A percentile compares a stretch with the other conserved stretches of the same genome.
Conservation (phyloP, 2,329 filamentous ascomycete species). For the Thelonectria blattea region DNA sequence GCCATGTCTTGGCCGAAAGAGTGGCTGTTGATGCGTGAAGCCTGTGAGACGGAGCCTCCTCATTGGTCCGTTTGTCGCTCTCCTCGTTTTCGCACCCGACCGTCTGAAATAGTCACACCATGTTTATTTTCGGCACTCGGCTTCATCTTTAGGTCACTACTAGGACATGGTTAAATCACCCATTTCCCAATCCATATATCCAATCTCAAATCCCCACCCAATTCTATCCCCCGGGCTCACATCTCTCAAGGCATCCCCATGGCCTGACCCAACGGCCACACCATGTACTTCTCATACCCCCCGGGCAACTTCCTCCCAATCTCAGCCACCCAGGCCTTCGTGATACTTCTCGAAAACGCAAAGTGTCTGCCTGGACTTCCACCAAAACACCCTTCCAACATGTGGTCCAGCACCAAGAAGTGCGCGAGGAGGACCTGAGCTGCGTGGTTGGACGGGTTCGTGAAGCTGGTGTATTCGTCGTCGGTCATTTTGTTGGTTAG, state of each 20-base stretch:
- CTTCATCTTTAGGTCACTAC: not conserved
- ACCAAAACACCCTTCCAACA: not conserved
- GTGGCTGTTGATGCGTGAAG: not conserved
- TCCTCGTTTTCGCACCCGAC: not conserved
- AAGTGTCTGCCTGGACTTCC: slow-evolving; percentile 3
- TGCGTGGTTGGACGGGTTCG: slow-evolving; percentile 3
- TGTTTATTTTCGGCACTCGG: not conserved
- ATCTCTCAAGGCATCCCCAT: no score
- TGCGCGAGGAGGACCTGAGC: slow-evolving; percentile 16
- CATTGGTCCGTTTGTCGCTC: slow-evolving; percentile 2
- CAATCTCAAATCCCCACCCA: not conserved
- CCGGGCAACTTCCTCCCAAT: not conserved
- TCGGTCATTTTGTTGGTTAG: slow-evolving; percentile 23
- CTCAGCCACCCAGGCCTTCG: not conserved
- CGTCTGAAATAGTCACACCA: not conserved
- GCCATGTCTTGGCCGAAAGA: not conserved
- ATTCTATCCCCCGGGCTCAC: not conserved
- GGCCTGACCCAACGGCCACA: slow-evolving; percentile 1
- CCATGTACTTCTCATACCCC: not conserved
- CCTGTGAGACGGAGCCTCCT: not conserved
- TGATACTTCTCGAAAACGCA: slow-evolving; percentile 9
- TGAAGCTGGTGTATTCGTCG: slow-evolving; percentile 14
- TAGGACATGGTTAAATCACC: not conserved
- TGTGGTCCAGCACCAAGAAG: slow-evolving; percentile 11
- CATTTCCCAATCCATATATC: not conserved